phyloP scores from a whole-genome alignment of 257 asterid genomes.

The Nicotiana obtusifolia region DNA sequence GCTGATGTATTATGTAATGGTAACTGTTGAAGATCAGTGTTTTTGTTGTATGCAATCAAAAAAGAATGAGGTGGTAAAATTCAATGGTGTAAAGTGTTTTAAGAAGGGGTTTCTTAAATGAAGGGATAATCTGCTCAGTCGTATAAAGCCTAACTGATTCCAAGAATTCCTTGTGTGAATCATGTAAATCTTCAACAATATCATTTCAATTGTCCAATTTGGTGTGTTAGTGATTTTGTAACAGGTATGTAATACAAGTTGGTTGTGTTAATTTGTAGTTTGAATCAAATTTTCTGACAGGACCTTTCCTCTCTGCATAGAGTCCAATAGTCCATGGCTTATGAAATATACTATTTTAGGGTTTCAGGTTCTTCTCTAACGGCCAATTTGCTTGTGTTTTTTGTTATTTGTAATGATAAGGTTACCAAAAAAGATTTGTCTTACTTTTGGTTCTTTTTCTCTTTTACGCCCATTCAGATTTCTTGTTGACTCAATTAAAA shows the following conservation, averaged over 20 bases:
- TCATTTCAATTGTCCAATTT: not conserved
- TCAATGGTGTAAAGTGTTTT: not conserved
- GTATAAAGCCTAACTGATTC: not conserved
- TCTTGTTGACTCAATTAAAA: not conserved
- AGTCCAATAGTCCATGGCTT: not conserved
- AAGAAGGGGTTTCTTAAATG: not conserved
- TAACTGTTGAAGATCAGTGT: not conserved
- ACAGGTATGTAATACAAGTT: slow-evolving; percentile 2
- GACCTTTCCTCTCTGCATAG: not conserved
- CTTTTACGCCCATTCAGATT: too few relatives aligned
- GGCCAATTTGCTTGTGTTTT: too few relatives aligned
- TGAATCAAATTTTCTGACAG: slow-evolving; percentile 1
- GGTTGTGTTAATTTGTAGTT: slow-evolving; percentile 8
- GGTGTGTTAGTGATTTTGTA: not conserved
- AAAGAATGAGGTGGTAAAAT: not conserved
- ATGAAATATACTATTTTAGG: not conserved
- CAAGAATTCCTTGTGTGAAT: not conserved
- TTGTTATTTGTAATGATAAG: too few relatives aligned
- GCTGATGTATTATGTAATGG: not conserved
- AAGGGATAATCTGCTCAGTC: not conserved
- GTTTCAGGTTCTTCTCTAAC: too few relatives aligned
- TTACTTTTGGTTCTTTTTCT: too few relatives aligned
- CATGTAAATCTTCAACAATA: not conserved
- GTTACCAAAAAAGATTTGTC: too few relatives aligned
- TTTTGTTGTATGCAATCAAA: not conserved